These are phyloP conservation scores for Stramenopiles sp. DNA, from an alignment of 352 stramenopile species.

Conservation along the genomic window DNA sequence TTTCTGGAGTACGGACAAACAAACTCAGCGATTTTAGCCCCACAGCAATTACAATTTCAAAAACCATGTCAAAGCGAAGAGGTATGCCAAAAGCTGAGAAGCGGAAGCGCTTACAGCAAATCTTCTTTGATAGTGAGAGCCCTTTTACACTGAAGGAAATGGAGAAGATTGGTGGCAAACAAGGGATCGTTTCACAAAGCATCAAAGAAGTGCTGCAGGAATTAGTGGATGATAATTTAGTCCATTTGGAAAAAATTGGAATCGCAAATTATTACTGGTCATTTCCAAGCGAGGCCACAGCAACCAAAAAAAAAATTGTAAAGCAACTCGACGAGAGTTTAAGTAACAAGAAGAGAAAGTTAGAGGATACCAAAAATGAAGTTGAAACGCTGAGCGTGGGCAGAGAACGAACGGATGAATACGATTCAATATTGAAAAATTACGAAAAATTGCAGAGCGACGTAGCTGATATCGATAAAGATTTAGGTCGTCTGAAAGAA, in stretches of 20 bases:
- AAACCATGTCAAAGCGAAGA: no score
- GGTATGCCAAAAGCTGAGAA: no score
- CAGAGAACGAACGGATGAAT: no score
- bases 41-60: no score
- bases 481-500: constrained; percentile 14
- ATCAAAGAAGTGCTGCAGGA: constrained; percentile 34
- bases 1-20: no score
- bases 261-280: constrained; percentile 36
- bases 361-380: constrained; percentile 20
- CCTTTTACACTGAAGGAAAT: constrained; percentile 36
- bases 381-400: no score
- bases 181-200: constrained; percentile 25
- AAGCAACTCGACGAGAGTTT: neutral
- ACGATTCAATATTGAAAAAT: no score
- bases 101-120: no score
- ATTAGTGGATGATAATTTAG: constrained; percentile 33
- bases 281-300: constrained; percentile 28
- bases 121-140: no score
- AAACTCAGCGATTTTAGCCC: no score
- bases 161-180: constrained; percentile 31
- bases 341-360: constrained; percentile 17
- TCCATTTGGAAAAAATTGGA: constrained; percentile 35
- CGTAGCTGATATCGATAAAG: constrained; percentile 9
- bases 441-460: constrained; percentile 18
- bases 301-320: neutral